phyloP scores from a whole-genome alignment of 2,329 filamentous ascomycete species.

The Alternaria atra region DNA sequence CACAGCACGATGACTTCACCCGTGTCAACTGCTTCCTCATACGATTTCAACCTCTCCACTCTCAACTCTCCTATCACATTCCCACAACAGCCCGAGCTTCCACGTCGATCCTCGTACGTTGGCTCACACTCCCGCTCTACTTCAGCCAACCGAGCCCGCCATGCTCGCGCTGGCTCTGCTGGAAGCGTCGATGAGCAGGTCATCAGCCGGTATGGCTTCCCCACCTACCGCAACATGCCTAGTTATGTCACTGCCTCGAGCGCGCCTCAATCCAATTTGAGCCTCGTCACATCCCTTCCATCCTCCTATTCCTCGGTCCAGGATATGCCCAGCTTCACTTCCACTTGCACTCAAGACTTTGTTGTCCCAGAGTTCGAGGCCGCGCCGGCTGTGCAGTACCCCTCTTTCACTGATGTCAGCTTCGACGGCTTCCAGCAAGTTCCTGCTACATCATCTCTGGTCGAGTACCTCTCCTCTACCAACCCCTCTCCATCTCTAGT shows the following conservation, averaged over 20 bases:
- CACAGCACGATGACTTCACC: slow-evolving; percentile 57
- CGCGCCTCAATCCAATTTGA: slow-evolving; percentile 45
- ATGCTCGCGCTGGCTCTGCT: slow-evolving; percentile 68
- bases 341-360: slow-evolving; percentile 44
- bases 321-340: slow-evolving; percentile 44
- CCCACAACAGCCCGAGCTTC: slow-evolving; percentile 35
- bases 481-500: slow-evolving; percentile 87
- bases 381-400: slow-evolving; percentile 56
- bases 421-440: slow-evolving; percentile 50
- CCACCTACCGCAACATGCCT: slow-evolving; percentile 82
- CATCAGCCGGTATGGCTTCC: slow-evolving; percentile 77
- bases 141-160: slow-evolving; percentile 63
- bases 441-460: slow-evolving; percentile 70
- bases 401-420: slow-evolving; percentile 52
- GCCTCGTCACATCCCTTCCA: slow-evolving; percentile 53
- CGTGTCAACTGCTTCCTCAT: slow-evolving; percentile 51
- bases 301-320: slow-evolving; percentile 45
- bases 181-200: slow-evolving; percentile 73
- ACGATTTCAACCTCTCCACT: slow-evolving; percentile 53
- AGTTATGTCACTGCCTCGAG: slow-evolving; percentile 59
- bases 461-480: slow-evolving; percentile 78
- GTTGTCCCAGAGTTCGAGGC: slow-evolving; percentile 48
- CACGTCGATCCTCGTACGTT: slow-evolving; percentile 49
- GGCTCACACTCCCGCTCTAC: slow-evolving; percentile 63
- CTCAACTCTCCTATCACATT: slow-evolving; percentile 72